Evolutionary conservation across 345 rosid species (phyloP).

Genomic region (Rubroshorea leprosula): DNA sequence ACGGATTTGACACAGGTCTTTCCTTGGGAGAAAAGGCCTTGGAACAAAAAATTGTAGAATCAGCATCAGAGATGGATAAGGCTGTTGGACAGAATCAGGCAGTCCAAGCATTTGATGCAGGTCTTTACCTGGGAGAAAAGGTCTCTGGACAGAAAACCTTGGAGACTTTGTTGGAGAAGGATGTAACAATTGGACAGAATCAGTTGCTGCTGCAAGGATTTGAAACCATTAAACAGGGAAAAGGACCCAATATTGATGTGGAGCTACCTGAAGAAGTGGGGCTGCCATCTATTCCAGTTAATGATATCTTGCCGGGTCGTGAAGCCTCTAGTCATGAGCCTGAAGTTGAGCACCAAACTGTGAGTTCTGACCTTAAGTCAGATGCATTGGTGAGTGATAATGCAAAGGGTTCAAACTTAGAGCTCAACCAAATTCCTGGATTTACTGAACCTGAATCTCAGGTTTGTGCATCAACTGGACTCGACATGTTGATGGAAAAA

Average conservation of each 20-base stretch:
- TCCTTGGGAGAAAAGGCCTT: not conserved
- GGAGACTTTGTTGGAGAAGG: constrained; percentile 29
- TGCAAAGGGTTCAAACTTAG: constrained; percentile 14
- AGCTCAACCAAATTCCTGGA: constrained; percentile 16
- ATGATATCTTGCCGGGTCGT: constrained; percentile 21
- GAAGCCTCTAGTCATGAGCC: constrained; percentile 22
- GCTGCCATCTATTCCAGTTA: constrained; percentile 16
- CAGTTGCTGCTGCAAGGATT: constrained; percentile 18
- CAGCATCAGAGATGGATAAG: not conserved
- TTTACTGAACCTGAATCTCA: constrained; percentile 17
- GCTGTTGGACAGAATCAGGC: not conserved
- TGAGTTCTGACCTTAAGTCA: constrained; percentile 21
- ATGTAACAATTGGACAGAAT: constrained; percentile 19
- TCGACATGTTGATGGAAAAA: constrained; percentile 18
- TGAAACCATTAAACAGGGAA: constrained; percentile 22
- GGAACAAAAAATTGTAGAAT: not conserved
- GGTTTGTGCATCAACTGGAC: constrained; percentile 20
- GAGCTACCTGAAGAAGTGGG: constrained; percentile 26
- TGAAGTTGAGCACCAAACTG: constrained; percentile 23
- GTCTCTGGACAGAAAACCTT: constrained; percentile 9
- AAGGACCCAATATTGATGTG: constrained; percentile 18
- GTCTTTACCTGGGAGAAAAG: constrained; percentile 22
- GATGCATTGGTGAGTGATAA: constrained; percentile 21
- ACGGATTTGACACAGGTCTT: not conserved
- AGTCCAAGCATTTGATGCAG: constrained; percentile 3